Conservation (phyloP, 148 eudicot species). For the Vaccinium corymbosum region DNA sequence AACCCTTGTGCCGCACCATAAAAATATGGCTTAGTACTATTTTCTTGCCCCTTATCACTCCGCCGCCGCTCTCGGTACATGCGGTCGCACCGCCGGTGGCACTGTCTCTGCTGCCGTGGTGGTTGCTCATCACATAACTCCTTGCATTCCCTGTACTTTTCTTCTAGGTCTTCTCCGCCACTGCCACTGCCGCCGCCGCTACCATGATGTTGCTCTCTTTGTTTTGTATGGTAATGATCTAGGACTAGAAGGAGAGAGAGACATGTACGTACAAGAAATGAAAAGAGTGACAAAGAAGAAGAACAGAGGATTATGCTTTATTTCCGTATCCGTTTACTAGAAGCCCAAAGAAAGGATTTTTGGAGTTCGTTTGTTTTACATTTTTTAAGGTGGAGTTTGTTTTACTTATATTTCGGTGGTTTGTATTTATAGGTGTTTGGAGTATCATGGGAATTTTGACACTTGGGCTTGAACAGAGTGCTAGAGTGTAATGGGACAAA, state of each 20-base stretch:
- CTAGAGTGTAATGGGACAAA: background rate
- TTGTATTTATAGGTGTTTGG: background rate
- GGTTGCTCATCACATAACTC: constrained; percentile 11
- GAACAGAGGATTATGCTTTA: background rate
- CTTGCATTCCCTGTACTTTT: background rate
- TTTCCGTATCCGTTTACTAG: background rate
- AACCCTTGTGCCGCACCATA: background rate
- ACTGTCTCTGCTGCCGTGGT: background rate
- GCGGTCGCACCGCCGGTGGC: constrained; percentile 1
- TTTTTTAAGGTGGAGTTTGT: background rate
- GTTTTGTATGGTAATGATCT: background rate
- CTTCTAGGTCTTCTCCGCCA: background rate
- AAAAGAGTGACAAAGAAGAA: background rate
- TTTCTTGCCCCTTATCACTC: background rate
- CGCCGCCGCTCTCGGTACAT: background rate
- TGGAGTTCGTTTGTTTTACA: background rate
- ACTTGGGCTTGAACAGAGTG: background rate
- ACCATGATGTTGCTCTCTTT: background rate
- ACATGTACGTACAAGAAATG: background rate
- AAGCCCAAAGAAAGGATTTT: background rate
- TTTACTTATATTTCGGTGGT: background rate
- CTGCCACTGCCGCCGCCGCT: background rate
- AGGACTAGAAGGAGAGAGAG: background rate
- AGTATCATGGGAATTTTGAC: background rate
- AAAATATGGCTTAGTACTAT: background rate